These are phyloP conservation scores for Scenedesmus sp. DNA, from an alignment of 163 green algal species.

Conservation along the genomic window DNA sequence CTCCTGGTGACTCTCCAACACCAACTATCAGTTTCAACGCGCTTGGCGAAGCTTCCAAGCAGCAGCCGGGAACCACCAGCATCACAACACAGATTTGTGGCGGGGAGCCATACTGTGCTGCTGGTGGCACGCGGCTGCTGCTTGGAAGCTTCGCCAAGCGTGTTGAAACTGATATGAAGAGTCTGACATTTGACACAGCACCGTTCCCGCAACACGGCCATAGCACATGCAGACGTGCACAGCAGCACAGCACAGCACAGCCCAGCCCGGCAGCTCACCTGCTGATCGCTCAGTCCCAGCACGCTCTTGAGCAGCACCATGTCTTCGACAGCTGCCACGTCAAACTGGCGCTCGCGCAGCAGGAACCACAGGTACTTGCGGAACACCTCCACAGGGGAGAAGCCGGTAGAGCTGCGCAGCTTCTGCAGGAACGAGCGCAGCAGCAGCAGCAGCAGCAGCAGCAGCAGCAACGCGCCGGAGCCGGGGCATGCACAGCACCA, in stretches of 20 bases:
- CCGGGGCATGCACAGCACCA: no score
- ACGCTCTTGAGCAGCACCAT: constrained; percentile 84
- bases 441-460: neutral
- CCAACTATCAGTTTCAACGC: no score
- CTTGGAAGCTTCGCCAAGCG: no score
- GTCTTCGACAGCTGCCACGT: constrained; percentile 87
- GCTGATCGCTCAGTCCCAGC: constrained; percentile 55
- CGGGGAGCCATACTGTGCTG: no score
- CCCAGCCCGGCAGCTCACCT: constrained; percentile 37
- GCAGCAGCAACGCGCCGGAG: neutral
- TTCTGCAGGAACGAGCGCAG: constrained; percentile 20
- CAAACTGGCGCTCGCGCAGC: constrained; percentile 90
- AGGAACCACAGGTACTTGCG: constrained; percentile 96
- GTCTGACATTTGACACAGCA: no score
- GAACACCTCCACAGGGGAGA: constrained; percentile 88
- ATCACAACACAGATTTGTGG: no score
- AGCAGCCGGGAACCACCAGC: neutral
- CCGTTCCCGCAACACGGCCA: no score
- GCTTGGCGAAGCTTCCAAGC: no score
- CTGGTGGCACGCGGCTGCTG: no score
- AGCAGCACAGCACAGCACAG: neutral
- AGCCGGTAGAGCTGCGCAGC: constrained; percentile 74
- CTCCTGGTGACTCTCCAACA: no score
- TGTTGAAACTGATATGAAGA: no score
- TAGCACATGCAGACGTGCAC: neutral